Evolutionary conservation across 2,329 filamentous ascomycete genomes (phyloP), one percentile per base, ranked within the genome.

Genomic region (Ceratocystis huliohia): DNA sequence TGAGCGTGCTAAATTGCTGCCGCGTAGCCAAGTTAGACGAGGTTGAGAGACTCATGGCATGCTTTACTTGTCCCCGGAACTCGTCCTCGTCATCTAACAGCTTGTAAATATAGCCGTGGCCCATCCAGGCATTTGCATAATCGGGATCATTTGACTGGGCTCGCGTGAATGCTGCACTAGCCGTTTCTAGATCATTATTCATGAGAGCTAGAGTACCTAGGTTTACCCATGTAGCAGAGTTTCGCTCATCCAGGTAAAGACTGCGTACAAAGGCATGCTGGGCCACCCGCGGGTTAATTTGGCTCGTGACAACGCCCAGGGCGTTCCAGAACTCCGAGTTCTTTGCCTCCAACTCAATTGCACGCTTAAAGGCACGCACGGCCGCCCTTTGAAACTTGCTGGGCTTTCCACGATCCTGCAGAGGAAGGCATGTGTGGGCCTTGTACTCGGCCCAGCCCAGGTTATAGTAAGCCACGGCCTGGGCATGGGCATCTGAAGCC

Each of bases 291-390:
- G 92, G 88, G 72, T 89, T 96, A 70, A 96, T 81, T 59, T 85
- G 84, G 69, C 90, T 92, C 1, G 94, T 96, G 30, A 89, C 91
- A 2, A 97, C 90, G 63, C 93, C 94, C 2, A 99, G 81, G 0
- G 94, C 88, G 73, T 97, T 97, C 94, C 94, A 99, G 74, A 97
- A 97, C 70, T 97, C 93, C 0, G 90, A 80, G 73, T 97, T 99
- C 64, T 91, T 89, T 5, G 92, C 89, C 75, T 99, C 95, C 0
- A 96, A 81, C 75, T 97, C 94, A 70, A 99, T 99, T 0, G 94
- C 89, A 57, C 90, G 83, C 77, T 99, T 99, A 81, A 99, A 97
- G 71, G 90, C 94, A 65, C 87, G 83, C 69, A 97, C 88, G 1
- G 94, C 84, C 5, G 91, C 87, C 74, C 88, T 92, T 61, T 94